These are phyloP conservation scores for Ophiosphaerella korrae DNA, from an alignment of 2,329 filamentous ascomycete species.

Conservation along the genomic window DNA sequence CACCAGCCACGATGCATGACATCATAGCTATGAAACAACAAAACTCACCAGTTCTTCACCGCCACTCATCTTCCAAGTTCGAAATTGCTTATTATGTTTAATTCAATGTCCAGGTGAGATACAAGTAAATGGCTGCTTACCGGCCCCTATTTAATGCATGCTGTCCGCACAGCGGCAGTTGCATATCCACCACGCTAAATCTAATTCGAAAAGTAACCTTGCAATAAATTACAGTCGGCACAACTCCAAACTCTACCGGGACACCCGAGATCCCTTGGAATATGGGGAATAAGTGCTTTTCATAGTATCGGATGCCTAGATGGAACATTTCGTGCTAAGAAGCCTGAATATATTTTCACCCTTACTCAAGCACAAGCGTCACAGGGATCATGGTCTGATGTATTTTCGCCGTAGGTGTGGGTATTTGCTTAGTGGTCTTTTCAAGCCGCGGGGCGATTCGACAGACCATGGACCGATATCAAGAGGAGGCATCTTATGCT, in stretches of 20 bases:
- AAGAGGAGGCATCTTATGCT: constrained; percentile 21
- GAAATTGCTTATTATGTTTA: too few relatives aligned
- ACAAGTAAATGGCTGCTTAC: too few relatives aligned
- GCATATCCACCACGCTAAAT: too few relatives aligned
- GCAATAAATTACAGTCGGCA: not conserved
- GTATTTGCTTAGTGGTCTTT: constrained; percentile 8
- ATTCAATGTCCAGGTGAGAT: too few relatives aligned
- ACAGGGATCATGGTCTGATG: not conserved
- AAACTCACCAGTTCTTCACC: too few relatives aligned
- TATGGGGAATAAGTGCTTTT: constrained; percentile 1
- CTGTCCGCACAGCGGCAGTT: too few relatives aligned
- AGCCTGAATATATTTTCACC: not conserved
- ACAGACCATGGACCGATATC: constrained; percentile 13
- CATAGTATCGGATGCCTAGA: constrained; percentile 3
- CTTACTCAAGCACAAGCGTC: not conserved
- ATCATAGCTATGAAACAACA: too few relatives aligned
- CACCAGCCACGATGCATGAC: too few relatives aligned
- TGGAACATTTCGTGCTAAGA: too few relatives aligned
- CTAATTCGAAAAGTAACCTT: too few relatives aligned
- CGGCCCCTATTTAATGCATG: too few relatives aligned
- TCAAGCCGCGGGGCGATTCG: constrained; percentile 18
- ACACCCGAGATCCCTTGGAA: constrained; percentile 11
- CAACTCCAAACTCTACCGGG: not conserved
- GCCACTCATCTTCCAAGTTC: too few relatives aligned
- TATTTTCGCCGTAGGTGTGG: constrained; percentile 6